phyloP scores from a whole-genome alignment of 2,329 filamentous ascomycete genomes.

The Cladosporium sp. region DNA sequence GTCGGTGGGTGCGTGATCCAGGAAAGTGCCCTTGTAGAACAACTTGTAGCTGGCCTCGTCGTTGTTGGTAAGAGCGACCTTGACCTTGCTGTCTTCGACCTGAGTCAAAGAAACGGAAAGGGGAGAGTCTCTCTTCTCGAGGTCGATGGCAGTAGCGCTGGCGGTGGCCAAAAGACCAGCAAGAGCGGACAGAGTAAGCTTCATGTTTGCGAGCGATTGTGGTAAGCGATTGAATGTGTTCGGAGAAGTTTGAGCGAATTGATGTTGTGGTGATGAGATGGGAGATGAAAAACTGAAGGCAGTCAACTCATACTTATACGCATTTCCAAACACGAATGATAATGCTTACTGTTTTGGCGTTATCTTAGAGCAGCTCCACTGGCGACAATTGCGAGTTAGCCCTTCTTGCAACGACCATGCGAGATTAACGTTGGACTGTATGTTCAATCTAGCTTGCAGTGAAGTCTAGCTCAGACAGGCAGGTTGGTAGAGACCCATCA shows the following conservation, averaged over 20 bases:
- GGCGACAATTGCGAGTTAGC: neutral
- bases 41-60: conserved; percentile 29
- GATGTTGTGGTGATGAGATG: conserved; percentile 4
- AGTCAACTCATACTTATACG: conserved; percentile 6
- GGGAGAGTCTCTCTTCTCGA: conserved; percentile 27
- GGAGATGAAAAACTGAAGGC: neutral
- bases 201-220: conserved; percentile 7
- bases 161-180: conserved; percentile 21
- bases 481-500: neutral
- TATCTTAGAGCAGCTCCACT: neutral
- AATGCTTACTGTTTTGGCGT: neutral
- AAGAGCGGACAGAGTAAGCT: conserved; percentile 16
- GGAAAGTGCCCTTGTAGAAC: conserved; percentile 30
- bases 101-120: conserved; percentile 27
- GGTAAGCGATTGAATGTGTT: neutral
- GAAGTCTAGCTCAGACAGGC: conserved; percentile 9
- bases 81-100: conserved; percentile 29
- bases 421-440: neutral
- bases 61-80: conserved; percentile 30
- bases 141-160: conserved; percentile 26
- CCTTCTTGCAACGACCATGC: neutral
- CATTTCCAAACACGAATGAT: neutral
- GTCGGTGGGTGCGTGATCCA: conserved; percentile 30
- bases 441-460: neutral
- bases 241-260: neutral